Conservation (phyloP, 140 eudicot species). For the Cichorium intybus region DNA sequence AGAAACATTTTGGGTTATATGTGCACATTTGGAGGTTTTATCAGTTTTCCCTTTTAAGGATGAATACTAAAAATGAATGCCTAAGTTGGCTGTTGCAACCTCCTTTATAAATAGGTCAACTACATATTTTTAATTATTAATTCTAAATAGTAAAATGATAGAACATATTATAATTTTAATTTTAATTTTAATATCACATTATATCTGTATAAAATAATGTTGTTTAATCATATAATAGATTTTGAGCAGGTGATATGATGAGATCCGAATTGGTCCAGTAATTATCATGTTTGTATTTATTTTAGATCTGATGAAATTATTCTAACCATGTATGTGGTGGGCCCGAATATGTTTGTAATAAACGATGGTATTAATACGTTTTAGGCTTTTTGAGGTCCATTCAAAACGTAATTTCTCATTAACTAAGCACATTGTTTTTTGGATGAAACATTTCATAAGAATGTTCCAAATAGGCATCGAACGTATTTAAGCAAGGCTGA, state of each 20-base stretch:
- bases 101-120: constrained; percentile 21
- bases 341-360: constrained; percentile 19
- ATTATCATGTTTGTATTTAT: constrained; percentile 31
- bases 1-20: constrained; percentile 3
- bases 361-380: background rate
- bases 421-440: too few relatives aligned
- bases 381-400: background rate
- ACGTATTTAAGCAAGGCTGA: too few relatives aligned
- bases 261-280: constrained; percentile 4
- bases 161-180: background rate
- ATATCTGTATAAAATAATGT: background rate
- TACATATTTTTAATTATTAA: background rate
- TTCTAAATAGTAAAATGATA: background rate
- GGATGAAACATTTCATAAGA: too few relatives aligned
- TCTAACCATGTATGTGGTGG: constrained; percentile 32
- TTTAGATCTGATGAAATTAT: constrained; percentile 26
- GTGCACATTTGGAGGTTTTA: constrained; percentile 11
- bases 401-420: too few relatives aligned
- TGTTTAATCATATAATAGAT: too few relatives aligned
- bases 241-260: constrained; percentile 15
- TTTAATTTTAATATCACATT: background rate
- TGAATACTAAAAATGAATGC: background rate
- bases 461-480: too few relatives aligned
- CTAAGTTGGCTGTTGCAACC: constrained; percentile 15
- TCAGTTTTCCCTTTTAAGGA: background rate